Base-by-base conservation (phyloP, 2,329 filamentous ascomycete genomes). In the Davidsoniella eucalypti region DNA sequence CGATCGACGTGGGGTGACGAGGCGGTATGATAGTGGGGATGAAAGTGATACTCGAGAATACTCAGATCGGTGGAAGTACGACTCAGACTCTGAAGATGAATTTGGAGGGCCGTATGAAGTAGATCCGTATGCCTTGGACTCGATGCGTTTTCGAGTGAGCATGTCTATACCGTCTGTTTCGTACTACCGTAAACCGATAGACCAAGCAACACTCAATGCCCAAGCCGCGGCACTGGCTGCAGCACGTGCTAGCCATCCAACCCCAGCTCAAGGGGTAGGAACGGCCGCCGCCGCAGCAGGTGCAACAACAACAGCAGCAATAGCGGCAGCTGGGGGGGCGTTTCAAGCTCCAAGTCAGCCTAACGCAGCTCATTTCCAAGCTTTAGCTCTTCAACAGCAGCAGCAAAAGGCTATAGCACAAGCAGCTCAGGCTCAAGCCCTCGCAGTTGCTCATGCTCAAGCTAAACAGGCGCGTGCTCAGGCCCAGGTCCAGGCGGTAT, bases 51-150 rank as follows among this genome's bases (percentile, higher is more conserved):
- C 36, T 9, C 17, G 8, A 18, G 39, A 64, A 21, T 61, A 72
- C 51, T 67, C 65, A 23, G 84, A 90, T 61, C 76, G 80, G 54
- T 94, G 84, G 75, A 93, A 87, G 65, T 94, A 86, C 66, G 86
- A 93, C 60, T 80, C 82, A 23, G 85, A 94, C 58, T 80, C 82
- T 23, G 85, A 94, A 58, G 85, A 87, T 54, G 86, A 90, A 56
- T 86, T 93, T 44, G 83, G 88, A 48, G 84, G 87, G 52, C 76
- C 80, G 54, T 87, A 87, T 67, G 75, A 81, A 50, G 73, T 88
- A 52, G 87, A 94, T 61, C 84, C 82, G 37, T 80, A 73, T 57
- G 75, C 76, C 57, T 73, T 71, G 14, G 67, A 68, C 18, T 72
- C 75, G 18, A 64, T 82, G 57, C 76, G 72, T 57, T 82, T 79